Conservation (phyloP, 805 yeast species). For the Kluyveromyces starmeri region DNA sequence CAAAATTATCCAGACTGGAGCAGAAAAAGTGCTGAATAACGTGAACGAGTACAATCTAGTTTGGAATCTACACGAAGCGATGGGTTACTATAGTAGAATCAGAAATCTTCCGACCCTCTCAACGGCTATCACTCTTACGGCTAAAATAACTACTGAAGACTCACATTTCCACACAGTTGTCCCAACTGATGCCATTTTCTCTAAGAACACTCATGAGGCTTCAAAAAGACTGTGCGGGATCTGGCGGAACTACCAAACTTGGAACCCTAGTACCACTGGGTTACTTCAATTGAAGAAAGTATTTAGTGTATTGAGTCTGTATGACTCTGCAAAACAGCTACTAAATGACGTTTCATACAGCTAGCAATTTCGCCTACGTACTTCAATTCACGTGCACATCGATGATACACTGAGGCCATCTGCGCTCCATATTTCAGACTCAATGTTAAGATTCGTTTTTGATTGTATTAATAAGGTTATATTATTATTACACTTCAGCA, state of each 20-base stretch:
- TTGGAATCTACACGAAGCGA: slow-evolving; percentile 35
- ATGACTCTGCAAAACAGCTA: slow-evolving; percentile 18
- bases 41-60: slow-evolving; percentile 33
- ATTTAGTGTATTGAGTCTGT: slow-evolving; percentile 25
- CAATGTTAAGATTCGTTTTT: too few relatives aligned
- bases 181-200: slow-evolving; percentile 12
- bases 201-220: slow-evolving; percentile 22
- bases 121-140: slow-evolving; percentile 4
- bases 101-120: slow-evolving; percentile 25
- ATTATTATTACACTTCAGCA: too few relatives aligned
- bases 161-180: slow-evolving; percentile 13
- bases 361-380: too few relatives aligned
- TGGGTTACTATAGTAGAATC: slow-evolving; percentile 28
- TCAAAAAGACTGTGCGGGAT: slow-evolving; percentile 15
- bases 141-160: slow-evolving; percentile 8
- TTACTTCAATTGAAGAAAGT: slow-evolving; percentile 23
- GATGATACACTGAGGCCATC: too few relatives aligned
- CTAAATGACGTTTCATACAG: slow-evolving; percentile 12
- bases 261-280: slow-evolving; percentile 30
- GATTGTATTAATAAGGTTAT: too few relatives aligned
- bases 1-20: slow-evolving; percentile 12
- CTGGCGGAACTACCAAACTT: slow-evolving; percentile 23
- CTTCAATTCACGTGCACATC: too few relatives aligned
- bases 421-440: too few relatives aligned
- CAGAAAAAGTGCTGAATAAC: slow-evolving; percentile 22